Evolutionary conservation across 345 rosid genomes (phyloP).

Genomic region (Linum usitatissimum): DNA sequence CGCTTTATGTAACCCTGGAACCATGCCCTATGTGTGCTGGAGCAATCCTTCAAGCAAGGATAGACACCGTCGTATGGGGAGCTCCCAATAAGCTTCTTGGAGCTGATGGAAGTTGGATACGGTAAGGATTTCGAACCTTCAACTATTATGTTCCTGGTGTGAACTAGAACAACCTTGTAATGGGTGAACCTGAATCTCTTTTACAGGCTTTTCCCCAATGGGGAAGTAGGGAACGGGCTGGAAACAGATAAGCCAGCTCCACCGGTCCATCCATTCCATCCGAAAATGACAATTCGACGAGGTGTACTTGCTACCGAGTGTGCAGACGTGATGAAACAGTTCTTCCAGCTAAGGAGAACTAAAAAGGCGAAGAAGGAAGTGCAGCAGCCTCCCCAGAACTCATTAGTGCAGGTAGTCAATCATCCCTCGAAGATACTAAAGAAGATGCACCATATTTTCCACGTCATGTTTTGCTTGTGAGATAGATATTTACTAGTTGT

Average conservation of each 20-base stretch:
- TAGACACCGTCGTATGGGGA: slow-evolving; percentile 88
- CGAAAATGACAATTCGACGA: slow-evolving; percentile 71
- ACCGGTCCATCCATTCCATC: slow-evolving; percentile 89
- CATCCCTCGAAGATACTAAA: slow-evolving; percentile 62
- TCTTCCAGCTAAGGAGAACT: slow-evolving; percentile 83
- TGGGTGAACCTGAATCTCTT: neutral
- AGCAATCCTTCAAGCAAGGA: slow-evolving; percentile 92
- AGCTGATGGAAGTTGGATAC: slow-evolving; percentile 97
- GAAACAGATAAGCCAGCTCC: slow-evolving; percentile 59
- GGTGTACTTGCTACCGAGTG: slow-evolving; percentile 75
- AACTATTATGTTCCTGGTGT: neutral
- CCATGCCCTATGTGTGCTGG: slow-evolving; percentile 99
- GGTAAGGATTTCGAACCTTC: slow-evolving; percentile 29
- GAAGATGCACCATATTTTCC: slow-evolving; percentile 70
- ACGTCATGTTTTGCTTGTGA: slow-evolving; percentile 57
- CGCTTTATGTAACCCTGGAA: slow-evolving; percentile 90
- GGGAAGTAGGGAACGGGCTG: slow-evolving; percentile 26
- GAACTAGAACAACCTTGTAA: neutral
- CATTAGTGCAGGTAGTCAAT: slow-evolving; percentile 38
- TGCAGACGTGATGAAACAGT: slow-evolving; percentile 76
- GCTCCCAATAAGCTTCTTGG: slow-evolving; percentile 99
- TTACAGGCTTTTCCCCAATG: slow-evolving; percentile 67
- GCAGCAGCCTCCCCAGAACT: slow-evolving; percentile 27
- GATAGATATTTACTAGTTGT: neutral
- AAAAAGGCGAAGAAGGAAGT: slow-evolving; percentile 45